Base-by-base conservation (phyloP, 192 early-diverging fungal species). In the Dissophora globulifera region DNA sequence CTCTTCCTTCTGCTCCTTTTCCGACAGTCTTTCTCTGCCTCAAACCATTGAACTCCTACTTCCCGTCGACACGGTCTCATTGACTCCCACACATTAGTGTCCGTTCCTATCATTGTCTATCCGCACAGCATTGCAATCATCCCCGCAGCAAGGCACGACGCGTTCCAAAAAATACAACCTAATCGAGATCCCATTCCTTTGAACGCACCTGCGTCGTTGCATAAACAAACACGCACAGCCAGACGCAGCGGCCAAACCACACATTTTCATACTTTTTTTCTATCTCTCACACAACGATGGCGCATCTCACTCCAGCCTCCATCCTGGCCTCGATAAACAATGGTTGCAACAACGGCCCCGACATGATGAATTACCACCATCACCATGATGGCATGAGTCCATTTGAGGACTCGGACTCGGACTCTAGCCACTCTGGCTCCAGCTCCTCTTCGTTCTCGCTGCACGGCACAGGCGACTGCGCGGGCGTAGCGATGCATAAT, bases 251-350 rank as follows among this genome's bases (percentile, higher is more conserved):
- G n/a, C n/a, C n/a, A 47, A 6, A 47, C 20, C 45, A 19, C 19
- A 47, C 48, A 50, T 41, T 12, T 16, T 27, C 19, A 43, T 9
- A 9, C 35, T 17, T 15, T 3, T 29, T n/a, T n/a, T n/a, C n/a
- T n/a, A n/a, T n/a, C n/a, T n/a, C n/a, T n/a, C n/a, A n/a, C 29
- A 13, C 23, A 42, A 66, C 26, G 35, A 76, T 76, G 64, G 52
- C 62, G 56, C 63, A 67, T 26, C 51, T 62, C 43, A 76, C 72
- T 26, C 72, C 72, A 48, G 72, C 72, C 17, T 76, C 72, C 3
- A 76, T 76, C 58, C 29, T 76, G 31, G 72, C 72, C 41, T 67
- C 72, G 12, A 76, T 76, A 33, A 56, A 32, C 38, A 62, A 41
- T 33, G 65, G 53, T 1, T 46, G 26, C 33, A 22, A 30, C 31